A percentile compares a stretch with the other conserved stretches of the same genome.
These are phyloP conservation scores for Raddia distichophylla DNA, from an alignment of 176 grass and related monocot species.

Conservation along the genomic window DNA sequence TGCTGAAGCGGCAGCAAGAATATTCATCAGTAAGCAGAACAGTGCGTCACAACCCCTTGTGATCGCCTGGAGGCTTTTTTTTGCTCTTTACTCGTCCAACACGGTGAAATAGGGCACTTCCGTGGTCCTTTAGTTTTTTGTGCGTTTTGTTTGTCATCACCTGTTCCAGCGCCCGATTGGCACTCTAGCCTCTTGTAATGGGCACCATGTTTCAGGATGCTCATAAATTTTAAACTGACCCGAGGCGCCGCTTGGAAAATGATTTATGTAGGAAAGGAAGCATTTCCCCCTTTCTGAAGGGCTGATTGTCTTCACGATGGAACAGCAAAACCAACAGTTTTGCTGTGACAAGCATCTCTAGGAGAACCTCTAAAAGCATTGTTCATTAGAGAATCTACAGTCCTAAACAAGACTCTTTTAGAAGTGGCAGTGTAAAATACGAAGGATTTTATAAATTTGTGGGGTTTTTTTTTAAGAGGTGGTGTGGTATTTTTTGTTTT, in stretches of 20 bases:
- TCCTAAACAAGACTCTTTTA: too few species aligned
- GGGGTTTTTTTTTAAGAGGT: background rate
- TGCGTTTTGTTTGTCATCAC: background rate
- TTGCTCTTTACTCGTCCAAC: background rate
- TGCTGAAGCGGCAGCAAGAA: background rate
- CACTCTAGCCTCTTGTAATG: background rate
- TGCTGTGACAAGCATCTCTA: too few species aligned
- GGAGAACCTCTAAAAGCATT: too few species aligned
- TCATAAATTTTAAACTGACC: background rate
- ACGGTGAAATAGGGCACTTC: background rate
- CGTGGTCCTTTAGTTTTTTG: background rate
- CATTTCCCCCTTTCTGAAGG: background rate
- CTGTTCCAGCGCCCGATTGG: background rate
- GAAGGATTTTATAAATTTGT: too few species aligned
- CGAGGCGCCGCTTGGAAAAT: background rate
- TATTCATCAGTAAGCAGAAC: constrained; percentile 14
- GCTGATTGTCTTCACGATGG: background rate
- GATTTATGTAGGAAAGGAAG: background rate
- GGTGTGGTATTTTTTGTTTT: background rate
- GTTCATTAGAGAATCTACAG: too few species aligned
- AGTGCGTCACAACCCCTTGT: constrained; percentile 1
- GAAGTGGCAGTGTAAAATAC: too few species aligned
- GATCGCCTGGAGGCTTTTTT: background rate
- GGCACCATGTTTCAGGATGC: background rate
- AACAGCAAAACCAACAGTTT: background rate